Base-by-base conservation (phyloP, 2,329 filamentous ascomycete species). In the Beauveria pseudobassiana region DNA sequence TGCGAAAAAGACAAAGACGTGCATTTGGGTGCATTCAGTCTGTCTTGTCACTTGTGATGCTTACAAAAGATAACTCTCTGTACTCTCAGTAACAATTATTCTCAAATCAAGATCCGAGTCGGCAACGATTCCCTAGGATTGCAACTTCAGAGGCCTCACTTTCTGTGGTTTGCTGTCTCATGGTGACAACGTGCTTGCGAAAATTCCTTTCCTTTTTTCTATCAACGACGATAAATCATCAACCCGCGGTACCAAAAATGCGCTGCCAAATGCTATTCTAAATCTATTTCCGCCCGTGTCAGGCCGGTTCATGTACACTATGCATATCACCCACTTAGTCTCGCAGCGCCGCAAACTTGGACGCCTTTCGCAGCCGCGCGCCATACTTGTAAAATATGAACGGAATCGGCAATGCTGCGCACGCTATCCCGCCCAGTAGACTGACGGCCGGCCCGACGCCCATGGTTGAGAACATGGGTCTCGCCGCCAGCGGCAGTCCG, bases 361-460 rank as follows among this genome's bases (percentile, higher is more conserved):
- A 76, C 59, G 72, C 75, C 38, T 65, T 65, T 4, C 78, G 73
- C 46, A 81, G 77, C 5, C 67, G 48, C 62, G 72, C 73, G 22
- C 79, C 79, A 66, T 81, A 85, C 66, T 73, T 77, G 63, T 85
- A 77, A 66, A 87, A 86, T 2, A 79, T 68, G 67, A 87, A 85
- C 0, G 84, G 85, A 48, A 87, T 82, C 7, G 83, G 66, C 30
- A 79, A 80, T 65, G 86, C 70, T 8, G 76, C 61, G 1, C 74
- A 62, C 64, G 71, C 73, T n/a, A 82, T 71, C 8, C 78, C 80
- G 9, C 74, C 80, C 9, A 82, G 76, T 1, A 82, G 70, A 65
- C 73, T 75, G 2, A 75, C 75, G 9, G 85, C 87, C 72, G 85
- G 86, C 0, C 86, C 86, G 3, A 87, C 69, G 0, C 86, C 86